A percentile compares a stretch with the other conserved stretches of the same genome.
Conservation (phyloP, 2,329 filamentous ascomycete genomes). For the Neonectria sp. region DNA sequence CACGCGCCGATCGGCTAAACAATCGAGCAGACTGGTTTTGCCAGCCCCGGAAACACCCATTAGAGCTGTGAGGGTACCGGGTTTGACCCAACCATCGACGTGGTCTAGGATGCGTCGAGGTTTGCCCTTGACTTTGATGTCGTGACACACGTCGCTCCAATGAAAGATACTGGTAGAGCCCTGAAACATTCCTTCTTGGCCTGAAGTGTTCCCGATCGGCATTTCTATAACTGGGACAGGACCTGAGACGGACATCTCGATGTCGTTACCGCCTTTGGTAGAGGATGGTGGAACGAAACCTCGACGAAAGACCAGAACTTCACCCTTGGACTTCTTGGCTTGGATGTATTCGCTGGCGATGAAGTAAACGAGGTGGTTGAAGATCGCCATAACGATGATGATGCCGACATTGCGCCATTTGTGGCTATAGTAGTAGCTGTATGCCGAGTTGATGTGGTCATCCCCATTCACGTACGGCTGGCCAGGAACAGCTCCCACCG, state of each 20-base stretch:
- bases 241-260: conserved; percentile 9
- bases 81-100: conserved; percentile 81
- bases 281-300: conserved; percentile 44
- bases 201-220: too few relatives aligned
- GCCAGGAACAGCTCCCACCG: conserved; percentile 6
- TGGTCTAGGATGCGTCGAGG: conserved; percentile 75
- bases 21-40: conserved; percentile 76
- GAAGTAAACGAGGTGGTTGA: conserved; percentile 63
- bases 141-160: conserved; percentile 80
- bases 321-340: conserved; percentile 70
- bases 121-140: conserved; percentile 77
- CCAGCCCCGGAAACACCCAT: conserved; percentile 65
- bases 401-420: conserved; percentile 70
- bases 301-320: conserved; percentile 71
- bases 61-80: conserved; percentile 78
- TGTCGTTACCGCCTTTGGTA: too few relatives aligned
- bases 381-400: conserved; percentile 63
- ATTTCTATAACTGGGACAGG: too few relatives aligned
- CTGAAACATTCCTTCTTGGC: background rate
- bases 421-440: conserved; percentile 60
- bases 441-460: conserved; percentile 59
- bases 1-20: conserved; percentile 75
- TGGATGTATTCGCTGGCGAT: conserved; percentile 61
- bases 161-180: conserved; percentile 66
- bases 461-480: conserved; percentile 59